These are phyloP conservation scores for Beauveria sp. DNA, from an alignment of 2,329 filamentous ascomycete genomes.

Conservation along the genomic window DNA sequence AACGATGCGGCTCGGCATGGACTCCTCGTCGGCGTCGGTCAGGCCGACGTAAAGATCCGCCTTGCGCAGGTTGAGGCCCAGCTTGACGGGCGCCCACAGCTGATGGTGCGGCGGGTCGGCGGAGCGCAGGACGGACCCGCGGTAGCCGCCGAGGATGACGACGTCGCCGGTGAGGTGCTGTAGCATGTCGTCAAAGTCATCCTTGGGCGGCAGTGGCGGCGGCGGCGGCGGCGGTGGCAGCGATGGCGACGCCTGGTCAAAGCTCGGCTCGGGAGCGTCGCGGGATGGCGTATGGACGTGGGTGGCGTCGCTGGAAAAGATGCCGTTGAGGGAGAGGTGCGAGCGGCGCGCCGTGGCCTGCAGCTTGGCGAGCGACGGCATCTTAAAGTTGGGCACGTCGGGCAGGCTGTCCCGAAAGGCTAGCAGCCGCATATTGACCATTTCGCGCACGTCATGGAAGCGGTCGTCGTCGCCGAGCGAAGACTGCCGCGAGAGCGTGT, in stretches of 20 bases:
- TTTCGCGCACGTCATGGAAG: slow-evolving; percentile 72
- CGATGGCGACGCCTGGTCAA: no score
- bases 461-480: slow-evolving; percentile 77
- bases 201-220: slow-evolving; percentile 8
- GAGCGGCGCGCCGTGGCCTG: slow-evolving; percentile 25
- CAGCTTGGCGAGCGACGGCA: slow-evolving; percentile 54
- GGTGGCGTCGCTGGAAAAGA: slow-evolving; percentile 20
- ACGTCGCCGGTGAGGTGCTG: slow-evolving; percentile 73
- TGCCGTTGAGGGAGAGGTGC: slow-evolving; percentile 25
- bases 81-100: slow-evolving; percentile 89
- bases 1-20: slow-evolving; percentile 75
- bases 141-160: slow-evolving; percentile 82
- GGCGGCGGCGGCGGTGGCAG: neutral
- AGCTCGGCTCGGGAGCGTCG: slow-evolving; percentile 11
- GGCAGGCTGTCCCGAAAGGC: slow-evolving; percentile 83
- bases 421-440: slow-evolving; percentile 83
- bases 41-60: slow-evolving; percentile 86
- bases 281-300: slow-evolving; percentile 10
- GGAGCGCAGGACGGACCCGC: slow-evolving; percentile 82
- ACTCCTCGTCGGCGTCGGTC: slow-evolving; percentile 72
- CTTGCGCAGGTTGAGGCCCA: slow-evolving; percentile 84
- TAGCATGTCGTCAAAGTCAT: slow-evolving; percentile 46
- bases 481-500: slow-evolving; percentile 68
- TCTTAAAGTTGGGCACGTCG: slow-evolving; percentile 69
- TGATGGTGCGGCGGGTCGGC: slow-evolving; percentile 77